Base-by-base conservation (phyloP, 306 rosid genomes). In the Clitoria ternatea region DNA sequence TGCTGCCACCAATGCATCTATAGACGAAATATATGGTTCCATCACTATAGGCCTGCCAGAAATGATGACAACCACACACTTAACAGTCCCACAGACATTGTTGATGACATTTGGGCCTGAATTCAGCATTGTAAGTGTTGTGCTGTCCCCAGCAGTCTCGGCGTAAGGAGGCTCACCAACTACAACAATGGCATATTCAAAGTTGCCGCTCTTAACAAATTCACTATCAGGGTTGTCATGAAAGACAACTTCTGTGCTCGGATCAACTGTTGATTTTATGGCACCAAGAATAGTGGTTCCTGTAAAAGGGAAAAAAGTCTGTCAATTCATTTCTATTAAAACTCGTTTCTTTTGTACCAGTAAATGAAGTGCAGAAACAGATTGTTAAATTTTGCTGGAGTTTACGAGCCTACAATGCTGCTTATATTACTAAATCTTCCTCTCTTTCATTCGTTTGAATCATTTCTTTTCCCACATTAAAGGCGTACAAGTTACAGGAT, bases 101-200 rank as follows among this genome's bases (percentile, higher is more conserved):
- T 64, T 82, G 59, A 94, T 87, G 61, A 69, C 45, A 49, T 17
- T 81, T 3, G 96, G 88, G 69, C 97, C 99, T 43, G 96, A 86
- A 47, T 91, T 97, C 4, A 9, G 29, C 88, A 94, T 85, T 8
- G 85, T 82, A 8, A 94, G 90, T 5, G 85, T 65, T 1, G 61
- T 40, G 83, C 95, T 94, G 80, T 94, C 97, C 12, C 99, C 97
- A 7, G 30, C 66, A 10, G 81, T 81, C 85, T 94, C 99, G 0
- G 96, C 95, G 65, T 94, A 94, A 18, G 97, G 87, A 54, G 77
- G 68, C 86, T 94, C 99, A 0, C 99, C 99, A 48, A 91, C 86
- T 29, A 83, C 92, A 77, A 94, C 82, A 47, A 94, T 81, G 74
- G 97, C 97, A 73, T 87, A 94, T 30, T 80, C 82, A 55, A 94